Conservation (phyloP, 768 basidiomycete species). For the Baorangia bicolor region DNA sequence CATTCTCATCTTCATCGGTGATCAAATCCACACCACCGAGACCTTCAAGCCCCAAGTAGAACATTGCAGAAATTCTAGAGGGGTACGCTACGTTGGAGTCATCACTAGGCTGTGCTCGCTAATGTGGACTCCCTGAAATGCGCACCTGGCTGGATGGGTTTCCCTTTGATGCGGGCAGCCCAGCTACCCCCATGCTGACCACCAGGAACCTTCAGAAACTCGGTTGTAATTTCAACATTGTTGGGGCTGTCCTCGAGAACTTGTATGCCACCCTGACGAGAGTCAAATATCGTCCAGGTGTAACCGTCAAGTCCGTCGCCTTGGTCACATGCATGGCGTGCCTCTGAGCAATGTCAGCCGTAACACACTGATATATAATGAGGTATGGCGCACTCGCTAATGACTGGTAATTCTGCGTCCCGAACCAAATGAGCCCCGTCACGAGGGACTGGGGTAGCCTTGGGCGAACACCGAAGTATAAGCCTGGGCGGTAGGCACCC, state of each 20-base stretch:
- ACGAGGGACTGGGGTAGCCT: conserved; percentile 84
- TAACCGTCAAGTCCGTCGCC: conserved; percentile 78
- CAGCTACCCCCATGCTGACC: conserved; percentile 85
- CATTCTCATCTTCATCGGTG: conserved; percentile 72
- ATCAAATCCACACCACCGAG: conserved; percentile 81
- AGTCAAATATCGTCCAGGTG: conserved; percentile 86
- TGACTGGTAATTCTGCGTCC: conserved; percentile 80
- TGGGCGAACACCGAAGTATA: conserved; percentile 93
- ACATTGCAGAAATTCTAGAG: conserved; percentile 74
- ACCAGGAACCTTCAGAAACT: conserved; percentile 82
- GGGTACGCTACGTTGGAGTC: conserved; percentile 36
- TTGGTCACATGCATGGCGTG: conserved; percentile 89
- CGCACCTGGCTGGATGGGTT: conserved; percentile 66
- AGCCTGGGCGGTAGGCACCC: conserved; percentile 86
- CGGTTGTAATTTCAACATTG: conserved; percentile 82
- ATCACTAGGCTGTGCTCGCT: conserved; percentile 26
- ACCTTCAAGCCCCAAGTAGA: conserved; percentile 87
- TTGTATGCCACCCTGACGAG: conserved; percentile 83
- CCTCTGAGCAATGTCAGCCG: conserved; percentile 41
- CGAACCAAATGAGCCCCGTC: conserved; percentile 95
- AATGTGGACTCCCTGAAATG: background rate
- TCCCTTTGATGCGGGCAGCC: conserved; percentile 81
- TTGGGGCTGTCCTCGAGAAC: conserved; percentile 77
- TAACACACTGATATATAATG: background rate
- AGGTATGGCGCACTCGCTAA: conserved; percentile 50